These are phyloP conservation scores for Tetracentron sinense DNA, from an alignment of 164 flowering plant genomes.

Conservation along the genomic window DNA sequence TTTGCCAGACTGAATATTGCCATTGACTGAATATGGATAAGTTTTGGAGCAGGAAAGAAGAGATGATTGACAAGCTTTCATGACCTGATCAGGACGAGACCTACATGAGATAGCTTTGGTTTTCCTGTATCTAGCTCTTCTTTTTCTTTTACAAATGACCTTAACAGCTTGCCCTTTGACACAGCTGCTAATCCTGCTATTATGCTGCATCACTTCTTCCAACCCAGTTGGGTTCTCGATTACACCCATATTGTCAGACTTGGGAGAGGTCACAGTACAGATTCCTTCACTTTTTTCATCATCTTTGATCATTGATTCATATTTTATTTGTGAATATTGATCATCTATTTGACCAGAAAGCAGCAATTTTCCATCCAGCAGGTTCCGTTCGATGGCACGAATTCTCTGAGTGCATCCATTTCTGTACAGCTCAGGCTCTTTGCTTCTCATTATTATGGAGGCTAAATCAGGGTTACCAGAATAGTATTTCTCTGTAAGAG, in stretches of 20 bases:
- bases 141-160: constrained; percentile 25
- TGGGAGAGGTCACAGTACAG: constrained; percentile 6
- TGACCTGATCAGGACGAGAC: too few species aligned
- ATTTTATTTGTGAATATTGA: constrained; percentile 16
- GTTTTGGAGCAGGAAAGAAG: too few species aligned
- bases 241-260: constrained; percentile 13
- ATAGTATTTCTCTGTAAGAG: constrained; percentile 20
- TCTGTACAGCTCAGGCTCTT: constrained; percentile 57
- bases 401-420: constrained; percentile 79
- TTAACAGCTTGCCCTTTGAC: constrained; percentile 20
- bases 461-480: constrained; percentile 46
- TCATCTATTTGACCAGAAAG: constrained; percentile 30
- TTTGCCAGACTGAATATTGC: constrained; percentile 19
- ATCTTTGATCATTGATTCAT: constrained; percentile 19
- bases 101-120: too few species aligned
- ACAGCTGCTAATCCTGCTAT: constrained; percentile 12
- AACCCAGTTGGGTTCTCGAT: constrained; percentile 16
- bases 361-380: constrained; percentile 32
- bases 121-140: too few species aligned
- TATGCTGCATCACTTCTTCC: constrained; percentile 12
- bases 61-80: constrained; percentile 12
- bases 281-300: constrained; percentile 23
- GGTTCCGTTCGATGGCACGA: constrained; percentile 56
- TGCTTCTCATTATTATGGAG: constrained; percentile 54
- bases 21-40: constrained; percentile 11